phyloP scores from a whole-genome alignment of 306 rosid genomes.

The Corylus avellana region DNA sequence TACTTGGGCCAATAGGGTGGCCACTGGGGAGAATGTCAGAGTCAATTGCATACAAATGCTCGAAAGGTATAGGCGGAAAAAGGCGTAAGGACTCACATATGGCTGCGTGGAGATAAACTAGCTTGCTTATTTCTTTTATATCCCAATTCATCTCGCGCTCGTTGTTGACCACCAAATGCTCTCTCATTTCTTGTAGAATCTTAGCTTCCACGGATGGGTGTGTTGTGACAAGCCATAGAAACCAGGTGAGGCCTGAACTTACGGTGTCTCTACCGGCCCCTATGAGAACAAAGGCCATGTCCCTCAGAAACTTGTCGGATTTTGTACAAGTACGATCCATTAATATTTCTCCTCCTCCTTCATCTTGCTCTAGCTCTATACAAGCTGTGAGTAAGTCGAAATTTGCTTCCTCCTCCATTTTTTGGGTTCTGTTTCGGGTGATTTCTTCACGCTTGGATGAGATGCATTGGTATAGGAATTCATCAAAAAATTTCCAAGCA shows the following conservation, averaged over 20 bases:
- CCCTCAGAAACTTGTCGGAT: slow-evolving; percentile 45
- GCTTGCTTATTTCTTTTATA: slow-evolving; percentile 24
- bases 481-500: slow-evolving; percentile 22
- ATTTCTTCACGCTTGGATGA: slow-evolving; percentile 11
- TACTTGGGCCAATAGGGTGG: slow-evolving; percentile 20
- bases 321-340: neutral
- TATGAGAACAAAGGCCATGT: slow-evolving; percentile 35
- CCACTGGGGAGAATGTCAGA: slow-evolving; percentile 57
- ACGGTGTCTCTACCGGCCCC: slow-evolving; percentile 49
- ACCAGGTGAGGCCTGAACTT: slow-evolving; percentile 49
- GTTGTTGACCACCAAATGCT: neutral
- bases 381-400: slow-evolving; percentile 38
- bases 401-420: neutral
- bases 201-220: slow-evolving; percentile 46
- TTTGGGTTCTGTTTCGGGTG: neutral
- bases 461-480: slow-evolving; percentile 17
- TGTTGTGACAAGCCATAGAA: slow-evolving; percentile 48
- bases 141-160: neutral
- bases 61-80: slow-evolving; percentile 49
- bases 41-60: slow-evolving; percentile 26
- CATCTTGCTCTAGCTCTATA: slow-evolving; percentile 15
- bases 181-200: slow-evolving; percentile 43
- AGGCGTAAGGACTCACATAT: slow-evolving; percentile 55
- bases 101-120: slow-evolving; percentile 58
- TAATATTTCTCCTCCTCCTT: neutral